phyloP scores from a whole-genome alignment of 1,284 basidiomycete genomes.

The Sanguinoderma infundibulare region DNA sequence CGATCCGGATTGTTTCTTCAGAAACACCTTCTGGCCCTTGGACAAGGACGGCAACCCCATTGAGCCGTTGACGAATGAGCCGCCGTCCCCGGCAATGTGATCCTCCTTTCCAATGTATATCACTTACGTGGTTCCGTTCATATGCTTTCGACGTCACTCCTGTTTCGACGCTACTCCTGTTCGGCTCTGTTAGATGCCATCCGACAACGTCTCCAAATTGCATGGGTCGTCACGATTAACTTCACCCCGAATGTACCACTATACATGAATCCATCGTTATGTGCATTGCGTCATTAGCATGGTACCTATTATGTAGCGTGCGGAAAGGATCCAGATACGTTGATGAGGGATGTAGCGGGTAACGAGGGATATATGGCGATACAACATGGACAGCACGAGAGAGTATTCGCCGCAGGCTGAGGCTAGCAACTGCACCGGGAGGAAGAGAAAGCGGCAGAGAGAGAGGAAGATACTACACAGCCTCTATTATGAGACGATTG shows the following conservation, averaged over 20 bases:
- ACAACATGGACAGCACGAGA: background rate
- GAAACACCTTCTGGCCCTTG: slow-evolving; percentile 79
- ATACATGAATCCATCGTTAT: background rate
- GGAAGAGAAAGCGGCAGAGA: background rate
- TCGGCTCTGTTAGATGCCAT: too few relatives aligned
- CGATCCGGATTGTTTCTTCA: slow-evolving; percentile 77
- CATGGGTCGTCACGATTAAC: background rate
- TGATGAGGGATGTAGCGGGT: background rate
- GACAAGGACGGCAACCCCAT: slow-evolving; percentile 53
- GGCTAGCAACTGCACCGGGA: background rate
- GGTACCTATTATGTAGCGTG: background rate
- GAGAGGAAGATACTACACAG: background rate
- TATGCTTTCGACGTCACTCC: background rate
- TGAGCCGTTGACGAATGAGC: slow-evolving; percentile 58
- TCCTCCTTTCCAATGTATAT: too few relatives aligned
- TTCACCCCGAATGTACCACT: background rate
- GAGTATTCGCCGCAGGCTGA: background rate
- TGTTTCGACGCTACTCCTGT: too few relatives aligned
- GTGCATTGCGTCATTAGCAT: slow-evolving; percentile 2
- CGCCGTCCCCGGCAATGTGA: slow-evolving; percentile 34
- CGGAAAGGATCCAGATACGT: background rate
- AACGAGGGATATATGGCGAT: background rate
- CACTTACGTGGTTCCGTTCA: too few relatives aligned
- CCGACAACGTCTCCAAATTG: too few relatives aligned
- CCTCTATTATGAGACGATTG: background rate